Base-by-base conservation (phyloP, 768 basidiomycete species). In the Cyclocybe cylindracea region DNA sequence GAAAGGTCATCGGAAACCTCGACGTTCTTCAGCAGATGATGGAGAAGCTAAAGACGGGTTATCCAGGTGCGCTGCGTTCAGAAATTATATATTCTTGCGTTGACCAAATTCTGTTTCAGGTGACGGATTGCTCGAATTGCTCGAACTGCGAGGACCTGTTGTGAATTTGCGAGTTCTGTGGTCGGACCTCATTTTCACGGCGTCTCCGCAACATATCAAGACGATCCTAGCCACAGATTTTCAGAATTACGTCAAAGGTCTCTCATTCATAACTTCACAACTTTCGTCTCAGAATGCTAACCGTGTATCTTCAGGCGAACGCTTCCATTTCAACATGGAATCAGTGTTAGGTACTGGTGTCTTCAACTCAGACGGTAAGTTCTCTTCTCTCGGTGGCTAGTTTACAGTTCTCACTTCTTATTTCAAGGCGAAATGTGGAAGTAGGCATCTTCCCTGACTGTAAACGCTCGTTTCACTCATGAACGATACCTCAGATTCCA, bases 341-440 rank as follows among this genome's bases (percentile, higher is more conserved):
- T 71, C 75, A 1, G 72, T 86, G 9, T 66, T 87, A 11, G 87
- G 87, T 0, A 75, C 75, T 9, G 87, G 87, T 0, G 82, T 87
- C 4, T 88, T 88, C 63, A 87, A 87, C 56, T 80, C 83, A 10
- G 84, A 87, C 48, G 85, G 85, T 78, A 57, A 51, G 71, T 48
- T 10, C 41, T 10, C 24, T 7, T 44, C 32, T 5, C 10, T 7
- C 19, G 13, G n/a, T 10, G 1, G 16, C 19, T 41, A n/a, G 18
- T 18, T 29, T 10, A 48, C 38, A 18, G 31, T 44, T 32, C 40
- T 37, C 14, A 18, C 24, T 18, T 45, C 4, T n/a, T n/a, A 34
- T 16, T 11, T 46, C 10, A 47, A 69, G 65, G 62, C 29, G 63
- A 70, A 33, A 71, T 74, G 70, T 75, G 72, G 73, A 70, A 73